Evolutionary conservation across 768 basidiomycete species (phyloP), one percentile per base, ranked within the genome.

Genomic region (Rubroboletus pulcherrimus): DNA sequence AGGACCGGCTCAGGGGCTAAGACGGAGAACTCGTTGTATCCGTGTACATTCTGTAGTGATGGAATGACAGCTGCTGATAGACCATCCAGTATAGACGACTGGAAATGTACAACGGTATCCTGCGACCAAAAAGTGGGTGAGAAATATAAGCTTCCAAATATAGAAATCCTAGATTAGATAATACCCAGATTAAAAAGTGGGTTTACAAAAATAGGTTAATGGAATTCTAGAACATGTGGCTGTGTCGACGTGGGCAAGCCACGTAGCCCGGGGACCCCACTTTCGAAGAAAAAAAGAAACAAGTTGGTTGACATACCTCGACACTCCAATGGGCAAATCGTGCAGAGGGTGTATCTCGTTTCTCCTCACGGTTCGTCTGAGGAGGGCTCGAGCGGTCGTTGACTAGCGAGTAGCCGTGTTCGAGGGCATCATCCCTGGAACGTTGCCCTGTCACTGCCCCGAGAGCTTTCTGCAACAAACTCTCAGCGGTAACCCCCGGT

Each of bases 11-110:
- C 93, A 3, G 92, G 85, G 0, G 88, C 75, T 0, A 82, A 80
- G 12, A 98, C 91, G 1, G 90, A 83, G 69, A 98, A 98, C 72
- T 98, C 95, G 74, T 98, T 98, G 70, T 92, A 95, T 3, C 93
- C 93, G 61, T 93, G 83, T 2, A 74, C 76, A 29, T 79, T 79
- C 34, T 85, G 83, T 24, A 95, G 76, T 26, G 77, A 73, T 2
- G 84, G 75, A 37, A 96, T 80, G 50, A 84, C 79, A 17, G 82
- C 72, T 30, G 79, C 75, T 0, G 87, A 70, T 5, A 97, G 76
- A 19, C 93, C 93, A 44, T 73, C 67, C 0, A 77, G 74, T 8
- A 77, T 66, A 3, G 88, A 85, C 1, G 90, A 86, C 19, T 81
- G 79, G 66, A 89, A 89, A 63, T 87, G 77, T 9, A 80, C 72